Base-by-base conservation (phyloP, 2,329 filamentous ascomycete species). In the Blumeria hordei region DNA sequence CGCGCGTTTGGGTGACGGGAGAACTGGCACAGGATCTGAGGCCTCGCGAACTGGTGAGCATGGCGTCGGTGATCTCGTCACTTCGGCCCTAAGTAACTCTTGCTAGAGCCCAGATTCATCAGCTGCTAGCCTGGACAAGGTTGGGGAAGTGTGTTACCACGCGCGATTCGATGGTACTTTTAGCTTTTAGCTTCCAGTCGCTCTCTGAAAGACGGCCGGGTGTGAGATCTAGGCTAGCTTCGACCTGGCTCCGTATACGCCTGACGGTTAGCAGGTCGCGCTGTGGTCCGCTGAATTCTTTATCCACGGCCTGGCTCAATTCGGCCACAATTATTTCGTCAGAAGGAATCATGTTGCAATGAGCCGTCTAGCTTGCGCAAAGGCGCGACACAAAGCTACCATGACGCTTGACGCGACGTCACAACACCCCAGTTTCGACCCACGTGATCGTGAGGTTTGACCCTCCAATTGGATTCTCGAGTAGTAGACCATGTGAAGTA, bases 171-270 rank as follows among this genome's bases (percentile, higher is more conserved):
- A 81, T 78, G n/a, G 80, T 61, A 0, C 65, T 63, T 61, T 80
- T 81, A 64, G 76, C 80, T 59, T 69, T 72, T 4, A 67, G 64
- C 63, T 81, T 80, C 78, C 78, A 81, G 14, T 72, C 65, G 0
- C 59, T 65, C 1, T 62, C 59, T 12, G 67, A 67, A 53, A 81
- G 72, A 58, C 79, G 78, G 0, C 70, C 74, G 0, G 70, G 65
- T 0, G 72, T 69, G 1, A 81, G 69, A 0, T 63, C 65, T 0
- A 76, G 65, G 45, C 72, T 65, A 34, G 72, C 65, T 57, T 78
- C 75, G 1, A 70, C 72, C 47, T 67, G 68, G 57, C 73, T 71
- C 55, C 78, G 76, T 55, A 78, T 71, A 53, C 68, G 69, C 60
- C 79, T 80, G 57, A 81, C 75, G 0, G 75, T 74, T 8, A 78